Base-by-base conservation (phyloP, 129 eudicot genomes). In the Artemisia tridentata region DNA sequence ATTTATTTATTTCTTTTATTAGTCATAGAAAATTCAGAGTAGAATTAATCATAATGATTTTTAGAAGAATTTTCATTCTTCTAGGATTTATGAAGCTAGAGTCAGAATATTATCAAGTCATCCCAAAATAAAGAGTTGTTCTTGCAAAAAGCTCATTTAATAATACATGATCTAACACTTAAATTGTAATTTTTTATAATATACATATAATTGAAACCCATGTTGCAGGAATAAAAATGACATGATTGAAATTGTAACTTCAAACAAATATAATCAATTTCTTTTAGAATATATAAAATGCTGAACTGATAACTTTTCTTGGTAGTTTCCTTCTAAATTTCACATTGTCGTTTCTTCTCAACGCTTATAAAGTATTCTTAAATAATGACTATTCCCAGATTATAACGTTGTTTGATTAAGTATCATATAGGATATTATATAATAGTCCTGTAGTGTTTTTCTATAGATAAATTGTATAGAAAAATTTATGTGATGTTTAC, bases 401-500 rank as follows among this genome's bases (percentile, higher is more conserved):
- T 60, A 49, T 69, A 68, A 61, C 75, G 71, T 61, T 61, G 41
- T 23, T n/a, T n/a, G n/a, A 25, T 47, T 8, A 17, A 9, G 19
- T 63, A 47, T 61, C 61, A 61, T 23, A 61, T 17, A 34, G 20
- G 50, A 62, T 3, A 73, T 17, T 62, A 12, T 29, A 13, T 12
- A 60, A 43, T 45, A 58, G 4, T 60, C 8, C 11, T 49, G 16
- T 65, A 21, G 21, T 12, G 13, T 63, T 55, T 65, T 74, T 10
- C 46, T 65, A 38, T 15, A 1, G 18, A 43, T 54, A 52, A 23
- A 14, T 51, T 76, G 38, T 68, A 69, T 68, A 69, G 61, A 69
- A 50, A 70, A 63, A 25, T 23, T 45, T 10, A 63, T 56, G 53
- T 77, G 76, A 77, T 77, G 76, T 77, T 77, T 61, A 77, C 80